A percentile compares a stretch with the other conserved stretches of the same genome.
These are phyloP conservation scores for Pleurotus djamor DNA, from an alignment of 768 basidiomycete genomes.

Conservation along the genomic window DNA sequence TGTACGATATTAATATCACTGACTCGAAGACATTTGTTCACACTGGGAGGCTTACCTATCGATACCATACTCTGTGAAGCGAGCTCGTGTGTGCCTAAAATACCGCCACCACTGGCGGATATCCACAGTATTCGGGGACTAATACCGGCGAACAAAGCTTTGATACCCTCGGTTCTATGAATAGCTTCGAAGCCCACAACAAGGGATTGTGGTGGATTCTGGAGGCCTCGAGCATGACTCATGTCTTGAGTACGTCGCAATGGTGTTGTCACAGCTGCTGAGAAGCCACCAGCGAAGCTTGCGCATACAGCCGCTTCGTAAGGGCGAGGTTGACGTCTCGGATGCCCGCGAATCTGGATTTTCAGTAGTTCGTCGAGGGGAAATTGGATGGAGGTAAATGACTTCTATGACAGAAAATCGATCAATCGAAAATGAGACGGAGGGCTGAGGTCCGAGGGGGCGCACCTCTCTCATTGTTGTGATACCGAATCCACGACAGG, in stretches of 20 bases:
- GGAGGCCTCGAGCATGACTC: slow-evolving; percentile 90
- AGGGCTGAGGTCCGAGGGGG: slow-evolving; percentile 16
- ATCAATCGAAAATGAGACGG: slow-evolving; percentile 26
- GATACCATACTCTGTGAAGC: slow-evolving; percentile 51
- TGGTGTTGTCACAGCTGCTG: slow-evolving; percentile 90
- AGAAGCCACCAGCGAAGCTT: slow-evolving; percentile 85
- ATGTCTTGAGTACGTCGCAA: slow-evolving; percentile 95
- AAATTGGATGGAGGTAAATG: slow-evolving; percentile 95
- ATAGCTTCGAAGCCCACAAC: slow-evolving; percentile 48
- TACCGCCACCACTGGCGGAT: slow-evolving; percentile 93
- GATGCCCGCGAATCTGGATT: slow-evolving; percentile 48
- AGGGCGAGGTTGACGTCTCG: slow-evolving; percentile 58
- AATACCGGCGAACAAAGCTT: slow-evolving; percentile 86
- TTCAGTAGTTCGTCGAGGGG: slow-evolving; percentile 93
- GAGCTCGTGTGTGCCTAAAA: slow-evolving; percentile 96
- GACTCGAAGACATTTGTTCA: too few relatives aligned
- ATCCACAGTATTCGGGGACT: slow-evolving; percentile 96
- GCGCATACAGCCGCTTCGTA: slow-evolving; percentile 88
- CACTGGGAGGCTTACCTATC: background rate
- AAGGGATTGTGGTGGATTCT: slow-evolving; percentile 53
- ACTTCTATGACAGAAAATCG: slow-evolving; percentile 58
- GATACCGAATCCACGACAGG: slow-evolving; percentile 83
- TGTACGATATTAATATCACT: too few relatives aligned
- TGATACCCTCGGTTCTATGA: slow-evolving; percentile 67
- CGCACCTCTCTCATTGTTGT: slow-evolving; percentile 51